Percentiles rank a stretch among this genome's conserved stretches.
These are phyloP conservation scores for Magnolia changhungtana DNA, from an alignment of 164 flowering plant genomes.

Conservation along the genomic window DNA sequence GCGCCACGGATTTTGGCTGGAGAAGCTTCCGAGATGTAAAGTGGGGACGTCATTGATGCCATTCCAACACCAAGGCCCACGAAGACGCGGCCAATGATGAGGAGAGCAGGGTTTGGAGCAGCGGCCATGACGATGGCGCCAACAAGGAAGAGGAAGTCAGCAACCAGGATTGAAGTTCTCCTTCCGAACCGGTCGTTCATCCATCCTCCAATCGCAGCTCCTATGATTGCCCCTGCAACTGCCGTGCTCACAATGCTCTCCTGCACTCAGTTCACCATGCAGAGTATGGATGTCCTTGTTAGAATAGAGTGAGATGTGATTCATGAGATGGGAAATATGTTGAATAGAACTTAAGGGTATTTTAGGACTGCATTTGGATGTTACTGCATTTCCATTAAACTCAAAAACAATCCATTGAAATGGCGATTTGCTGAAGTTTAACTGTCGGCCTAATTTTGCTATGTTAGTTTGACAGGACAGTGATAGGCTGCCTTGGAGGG, in stretches of 20 bases:
- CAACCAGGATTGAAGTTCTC: constrained; percentile 34
- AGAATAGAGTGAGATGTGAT: background rate
- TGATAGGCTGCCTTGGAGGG: too few species aligned
- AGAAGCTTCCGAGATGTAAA: constrained; percentile 69
- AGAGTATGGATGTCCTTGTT: background rate
- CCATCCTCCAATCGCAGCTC: constrained; percentile 72
- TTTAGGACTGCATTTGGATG: too few species aligned
- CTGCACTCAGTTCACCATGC: constrained; percentile 18
- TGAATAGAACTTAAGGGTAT: background rate
- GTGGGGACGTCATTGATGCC: constrained; percentile 69
- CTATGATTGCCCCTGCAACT: constrained; percentile 63
- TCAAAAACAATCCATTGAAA: too few species aligned
- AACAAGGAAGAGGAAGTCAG: constrained; percentile 57
- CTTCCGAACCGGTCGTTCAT: constrained; percentile 48
- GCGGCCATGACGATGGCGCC: constrained; percentile 64
- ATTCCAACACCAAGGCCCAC: constrained; percentile 71
- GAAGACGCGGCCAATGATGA: constrained; percentile 52
- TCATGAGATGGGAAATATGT: background rate
- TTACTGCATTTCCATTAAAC: too few species aligned
- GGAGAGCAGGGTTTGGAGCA: constrained; percentile 39
- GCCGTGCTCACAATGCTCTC: constrained; percentile 73
- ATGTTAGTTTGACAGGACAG: too few species aligned
- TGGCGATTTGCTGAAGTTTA: too few species aligned
- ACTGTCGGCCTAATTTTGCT: too few species aligned
- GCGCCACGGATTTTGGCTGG: constrained; percentile 61